Evolutionary conservation across 352 stramenopile species (phyloP), one percentile per base, ranked within the genome.

Genomic region (Globisporangium mamillatum): DNA sequence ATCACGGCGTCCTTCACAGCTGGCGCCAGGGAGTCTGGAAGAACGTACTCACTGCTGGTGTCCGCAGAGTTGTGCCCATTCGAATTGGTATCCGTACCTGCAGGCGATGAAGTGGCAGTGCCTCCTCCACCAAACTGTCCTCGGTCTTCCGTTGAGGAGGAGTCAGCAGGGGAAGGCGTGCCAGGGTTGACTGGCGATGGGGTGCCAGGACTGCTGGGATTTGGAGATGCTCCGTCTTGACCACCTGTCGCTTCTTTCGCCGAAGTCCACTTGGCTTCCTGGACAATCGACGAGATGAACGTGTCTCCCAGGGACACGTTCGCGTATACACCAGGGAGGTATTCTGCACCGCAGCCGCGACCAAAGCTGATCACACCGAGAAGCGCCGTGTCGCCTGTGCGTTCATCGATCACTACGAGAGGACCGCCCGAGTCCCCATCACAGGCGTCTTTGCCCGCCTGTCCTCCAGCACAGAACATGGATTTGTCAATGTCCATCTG

Each of bases 381-480:
- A 48, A 74, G 59, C 4, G 52, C 27, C 1, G 41, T 62, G 27
- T 70, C 63, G 12, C 8, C 12, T 64, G 54, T 18, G n/a, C 44
- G 14, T n/a, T 48, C 44, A 22, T 71, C 53, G 14, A 62, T 5
- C 12, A 76, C 36, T 9, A 76, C 53, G n/a, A 72, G 55, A 10
- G 71, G 71, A 7, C 71, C 71, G 16, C 67, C 71, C 46, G 71
- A 74, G 54, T 74, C 71, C 16, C 71, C 64, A 12, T 71, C 48
- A 46, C 71, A 76, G 44, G 71, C 53, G 36, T 76, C 71, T 50
- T 74, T 65, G 16, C 38, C 65, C 6, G 29, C 61, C 14, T 64
- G 50, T 0, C 71, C 71, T 4, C 71, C 71, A 12, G 71, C 71
- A 27, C 71, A 76, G 50, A 76, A 34, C 71, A 72, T 74, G n/a